Conservation (phyloP, 768 basidiomycete species). For the Podaxis pistillaris region DNA sequence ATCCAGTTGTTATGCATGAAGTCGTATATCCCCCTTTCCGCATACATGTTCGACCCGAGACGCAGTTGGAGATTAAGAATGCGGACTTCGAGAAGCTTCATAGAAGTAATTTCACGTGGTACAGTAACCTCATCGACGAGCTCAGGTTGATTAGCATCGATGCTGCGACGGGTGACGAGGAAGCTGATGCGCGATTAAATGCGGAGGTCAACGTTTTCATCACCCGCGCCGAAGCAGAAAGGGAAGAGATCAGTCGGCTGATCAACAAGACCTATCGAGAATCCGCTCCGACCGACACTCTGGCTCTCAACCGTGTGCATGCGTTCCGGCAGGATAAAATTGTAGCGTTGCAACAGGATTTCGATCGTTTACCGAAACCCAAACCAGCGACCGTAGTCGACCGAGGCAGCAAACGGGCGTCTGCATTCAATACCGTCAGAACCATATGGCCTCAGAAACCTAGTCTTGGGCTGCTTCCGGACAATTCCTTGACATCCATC, state of each 20-base stretch:
- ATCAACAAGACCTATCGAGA: conserved; percentile 82
- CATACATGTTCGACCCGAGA: conserved; percentile 83
- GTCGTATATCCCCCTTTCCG: conserved; percentile 86
- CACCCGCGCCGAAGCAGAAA: conserved; percentile 70
- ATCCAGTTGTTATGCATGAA: conserved; percentile 80
- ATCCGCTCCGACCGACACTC: conserved; percentile 78
- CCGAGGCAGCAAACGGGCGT: conserved; percentile 50
- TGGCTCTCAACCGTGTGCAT: conserved; percentile 84
- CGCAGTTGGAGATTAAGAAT: conserved; percentile 88
- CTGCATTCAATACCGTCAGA: conserved; percentile 68
- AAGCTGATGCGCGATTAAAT: conserved; percentile 60
- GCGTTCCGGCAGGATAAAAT: conserved; percentile 89
- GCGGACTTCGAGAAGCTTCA: conserved; percentile 80
- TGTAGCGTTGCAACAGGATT: conserved; percentile 95
- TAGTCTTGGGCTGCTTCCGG: conserved; percentile 56
- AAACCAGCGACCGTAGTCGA: conserved; percentile 50
- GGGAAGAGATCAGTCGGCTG: conserved; percentile 65
- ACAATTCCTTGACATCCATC: conserved; percentile 56
- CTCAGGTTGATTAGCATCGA: conserved; percentile 76
- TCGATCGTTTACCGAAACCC: conserved; percentile 79
- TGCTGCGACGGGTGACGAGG: conserved; percentile 76
- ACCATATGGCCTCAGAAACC: conserved; percentile 67
- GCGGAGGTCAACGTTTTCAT: conserved; percentile 67
- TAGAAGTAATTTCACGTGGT: conserved; percentile 71
- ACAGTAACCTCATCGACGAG: conserved; percentile 71